Conservation (phyloP, 2,329 filamentous ascomycete genomes). For the Lecanoromycetidae sp. region DNA sequence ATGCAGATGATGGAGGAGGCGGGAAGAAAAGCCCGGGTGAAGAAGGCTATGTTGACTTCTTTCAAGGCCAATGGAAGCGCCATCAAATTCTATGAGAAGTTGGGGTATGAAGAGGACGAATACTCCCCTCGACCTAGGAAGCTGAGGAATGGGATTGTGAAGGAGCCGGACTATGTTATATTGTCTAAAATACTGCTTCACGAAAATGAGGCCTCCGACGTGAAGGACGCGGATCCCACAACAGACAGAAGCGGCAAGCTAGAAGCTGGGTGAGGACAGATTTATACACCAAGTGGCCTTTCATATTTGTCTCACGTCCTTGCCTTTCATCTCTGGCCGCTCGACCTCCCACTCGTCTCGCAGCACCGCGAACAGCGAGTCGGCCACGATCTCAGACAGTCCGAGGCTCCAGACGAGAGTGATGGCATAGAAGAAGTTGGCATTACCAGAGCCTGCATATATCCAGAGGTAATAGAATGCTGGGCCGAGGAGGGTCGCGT, state of each 20-base stretch:
- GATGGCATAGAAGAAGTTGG: constrained; percentile 99
- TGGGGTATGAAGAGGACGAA: constrained; percentile 42
- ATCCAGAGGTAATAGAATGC: constrained; percentile 98
- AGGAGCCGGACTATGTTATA: constrained; percentile 41
- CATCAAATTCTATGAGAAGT: constrained; percentile 36
- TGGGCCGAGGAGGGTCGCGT: constrained; percentile 77
- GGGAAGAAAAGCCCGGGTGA: constrained; percentile 34
- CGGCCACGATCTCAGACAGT: constrained; percentile 72
- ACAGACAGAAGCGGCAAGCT: constrained; percentile 8
- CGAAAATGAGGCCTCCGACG: background rate
- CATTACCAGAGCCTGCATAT: constrained; percentile 92
- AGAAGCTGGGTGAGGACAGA: background rate
- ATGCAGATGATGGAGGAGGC: constrained; percentile 38
- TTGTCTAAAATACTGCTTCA: constrained; percentile 34
- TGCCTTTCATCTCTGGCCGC: constrained; percentile 76
- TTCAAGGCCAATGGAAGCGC: constrained; percentile 42
- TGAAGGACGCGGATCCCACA: background rate
- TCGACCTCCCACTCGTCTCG: constrained; percentile 91
- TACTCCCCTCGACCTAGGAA: constrained; percentile 39
- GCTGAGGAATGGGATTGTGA: constrained; percentile 38
- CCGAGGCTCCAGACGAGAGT: constrained; percentile 96
- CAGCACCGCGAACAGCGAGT: constrained; percentile 76
- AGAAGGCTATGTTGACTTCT: constrained; percentile 50
- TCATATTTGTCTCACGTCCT: constrained; percentile 78
- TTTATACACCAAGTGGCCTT: constrained; percentile 13